These are phyloP conservation scores for Auricularia heimuer DNA, from an alignment of 768 basidiomycete genomes.

Conservation along the genomic window DNA sequence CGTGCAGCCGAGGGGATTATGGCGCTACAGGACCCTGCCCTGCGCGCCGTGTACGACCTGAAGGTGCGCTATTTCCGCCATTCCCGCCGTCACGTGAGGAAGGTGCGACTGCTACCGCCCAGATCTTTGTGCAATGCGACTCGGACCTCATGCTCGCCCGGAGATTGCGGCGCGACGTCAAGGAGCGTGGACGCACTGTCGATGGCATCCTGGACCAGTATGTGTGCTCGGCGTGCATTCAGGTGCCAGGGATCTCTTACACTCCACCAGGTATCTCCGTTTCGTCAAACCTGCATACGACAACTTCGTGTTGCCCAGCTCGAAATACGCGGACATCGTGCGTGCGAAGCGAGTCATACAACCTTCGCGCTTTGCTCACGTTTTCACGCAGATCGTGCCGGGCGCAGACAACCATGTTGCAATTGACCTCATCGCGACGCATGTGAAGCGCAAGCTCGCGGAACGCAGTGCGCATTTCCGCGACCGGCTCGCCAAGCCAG, in stretches of 20 bases:
- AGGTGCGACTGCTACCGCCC: neutral
- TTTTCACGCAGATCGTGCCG: slow-evolving; percentile 74
- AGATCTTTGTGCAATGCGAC: slow-evolving; percentile 89
- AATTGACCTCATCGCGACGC: slow-evolving; percentile 87
- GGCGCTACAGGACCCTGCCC: slow-evolving; percentile 67
- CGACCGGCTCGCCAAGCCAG: slow-evolving; percentile 47
- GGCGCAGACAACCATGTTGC: slow-evolving; percentile 84
- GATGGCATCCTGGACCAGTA: slow-evolving; percentile 86
- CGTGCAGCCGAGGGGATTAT: slow-evolving; percentile 79
- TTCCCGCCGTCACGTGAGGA: neutral
- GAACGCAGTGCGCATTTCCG: slow-evolving; percentile 69
- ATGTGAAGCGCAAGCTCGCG: slow-evolving; percentile 74
- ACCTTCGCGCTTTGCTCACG: neutral
- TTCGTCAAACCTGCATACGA: slow-evolving; percentile 95
- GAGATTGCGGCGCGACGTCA: slow-evolving; percentile 76
- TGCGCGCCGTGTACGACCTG: slow-evolving; percentile 82
- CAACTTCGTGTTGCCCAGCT: slow-evolving; percentile 83
- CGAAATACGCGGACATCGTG: slow-evolving; percentile 85
- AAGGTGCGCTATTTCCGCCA: slow-evolving; percentile 43
- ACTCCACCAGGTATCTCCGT: slow-evolving; percentile 63
- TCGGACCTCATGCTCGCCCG: slow-evolving; percentile 96
- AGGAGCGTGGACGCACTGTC: slow-evolving; percentile 78
- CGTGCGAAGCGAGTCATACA: slow-evolving; percentile 1
- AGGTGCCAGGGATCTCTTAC: neutral
- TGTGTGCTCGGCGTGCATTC: slow-evolving; percentile 14